These are phyloP conservation scores for Neurospora sp. DNA, from an alignment of 495 filamentous ascomycete genomes.

Conservation along the genomic window DNA sequence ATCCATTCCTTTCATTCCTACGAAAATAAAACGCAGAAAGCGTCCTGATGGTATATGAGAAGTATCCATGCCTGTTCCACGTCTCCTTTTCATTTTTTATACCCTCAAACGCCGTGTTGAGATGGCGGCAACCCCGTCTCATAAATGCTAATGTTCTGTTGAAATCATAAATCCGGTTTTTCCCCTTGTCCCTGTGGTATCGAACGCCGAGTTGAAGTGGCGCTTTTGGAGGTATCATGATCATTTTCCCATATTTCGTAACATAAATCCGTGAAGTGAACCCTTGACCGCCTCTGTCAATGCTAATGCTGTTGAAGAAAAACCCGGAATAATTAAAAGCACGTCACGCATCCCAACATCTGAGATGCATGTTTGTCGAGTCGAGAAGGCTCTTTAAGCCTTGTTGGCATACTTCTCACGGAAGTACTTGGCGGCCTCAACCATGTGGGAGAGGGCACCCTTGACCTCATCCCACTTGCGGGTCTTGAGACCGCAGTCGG, in stretches of 20 bases:
- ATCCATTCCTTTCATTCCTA: neutral
- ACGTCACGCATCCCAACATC: constrained; percentile 4
- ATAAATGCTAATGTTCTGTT: constrained; percentile 23
- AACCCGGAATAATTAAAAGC: constrained; percentile 15
- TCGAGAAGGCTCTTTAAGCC: constrained; percentile 15
- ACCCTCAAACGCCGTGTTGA: constrained; percentile 25
- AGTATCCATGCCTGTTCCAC: neutral
- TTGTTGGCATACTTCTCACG: constrained; percentile 68
- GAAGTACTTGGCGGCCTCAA: constrained; percentile 93
- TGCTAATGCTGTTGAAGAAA: constrained; percentile 31
- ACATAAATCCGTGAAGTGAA: constrained; percentile 21
- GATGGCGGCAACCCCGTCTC: constrained; percentile 19
- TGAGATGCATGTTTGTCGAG: constrained; percentile 1
- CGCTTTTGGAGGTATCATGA: constrained; percentile 22
- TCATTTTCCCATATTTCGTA: constrained; percentile 18
- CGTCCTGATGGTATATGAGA: neutral
- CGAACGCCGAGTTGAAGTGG: constrained; percentile 28
- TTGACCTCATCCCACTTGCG: constrained; percentile 95
- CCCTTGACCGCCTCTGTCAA: constrained; percentile 15
- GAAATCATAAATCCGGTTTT: constrained; percentile 20
- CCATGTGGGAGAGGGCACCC: constrained; percentile 83
- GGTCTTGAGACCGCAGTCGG: constrained; percentile 98
- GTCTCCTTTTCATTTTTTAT: constrained; percentile 10
- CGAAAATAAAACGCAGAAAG: neutral
- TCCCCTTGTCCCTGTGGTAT: constrained; percentile 11